Base-by-base conservation (phyloP, 495 filamentous ascomycete species). In the Podospora australis region DNA sequence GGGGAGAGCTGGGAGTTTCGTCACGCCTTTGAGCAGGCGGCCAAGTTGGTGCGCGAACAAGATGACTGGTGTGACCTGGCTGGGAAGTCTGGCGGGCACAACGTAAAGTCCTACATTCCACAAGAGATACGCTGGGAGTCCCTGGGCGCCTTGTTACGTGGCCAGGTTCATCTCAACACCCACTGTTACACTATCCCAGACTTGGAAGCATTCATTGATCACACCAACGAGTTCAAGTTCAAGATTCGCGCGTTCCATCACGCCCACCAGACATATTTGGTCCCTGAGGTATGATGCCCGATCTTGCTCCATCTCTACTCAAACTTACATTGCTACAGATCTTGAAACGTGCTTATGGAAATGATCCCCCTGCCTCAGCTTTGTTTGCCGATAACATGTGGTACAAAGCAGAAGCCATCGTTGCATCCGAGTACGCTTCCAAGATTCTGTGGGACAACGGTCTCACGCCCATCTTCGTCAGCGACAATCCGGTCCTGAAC, bases 151-250 rank as follows among this genome's bases (percentile, higher is more conserved):
- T 68, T 83, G 44, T 50, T 84, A 39, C 69, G 80, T 20, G 79
- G 77, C 1, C 74, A 84, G 52, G 72, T 84, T 14, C 71, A 73
- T 29, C 63, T 83, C 32, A 83, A 84, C 59, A 76, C 78, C 1
- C 81, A 84, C 53, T 84, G 81, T 61, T 84, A 84, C 59, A 80
- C 79, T n/a, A 68, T 78, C 3, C 70, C 77, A 9, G 81, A 84
- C 52, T 67, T 84, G 10, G 79, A 83, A 58, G 76, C 77, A 23
- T 78, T 83, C 52, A 68, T 83, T 6, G 68, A 73, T 36, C 78
- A 82, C 56, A 78, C 72, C 6, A 80, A 83, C 49, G 81, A 84
- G 62, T 84, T 84, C 66, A 73, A 76, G 50, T 82, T 83, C 56
- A 59, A 68, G 16, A 57, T 83, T 24, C 67, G 72, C 6, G 79